These are phyloP conservation scores for Paraphoma sp. DNA, from an alignment of 2,329 filamentous ascomycete genomes.

Conservation along the genomic window DNA sequence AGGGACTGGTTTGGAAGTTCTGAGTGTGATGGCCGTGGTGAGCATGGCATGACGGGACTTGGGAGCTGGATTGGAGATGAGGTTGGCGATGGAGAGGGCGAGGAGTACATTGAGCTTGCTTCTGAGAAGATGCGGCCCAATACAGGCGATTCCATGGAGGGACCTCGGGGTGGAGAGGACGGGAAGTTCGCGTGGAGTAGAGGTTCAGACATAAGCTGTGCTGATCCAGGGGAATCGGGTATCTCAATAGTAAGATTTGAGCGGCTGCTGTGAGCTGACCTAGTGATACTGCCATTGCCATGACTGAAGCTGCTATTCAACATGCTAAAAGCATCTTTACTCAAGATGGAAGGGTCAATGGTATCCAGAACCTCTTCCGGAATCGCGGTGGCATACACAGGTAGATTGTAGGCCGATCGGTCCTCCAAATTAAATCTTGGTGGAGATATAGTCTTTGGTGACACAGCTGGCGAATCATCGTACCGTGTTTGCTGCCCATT, in stretches of 20 bases:
- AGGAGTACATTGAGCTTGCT: slow-evolving; percentile 26
- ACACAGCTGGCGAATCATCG: slow-evolving; percentile 46
- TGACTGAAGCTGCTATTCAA: slow-evolving; percentile 24
- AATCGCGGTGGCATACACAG: slow-evolving; percentile 41
- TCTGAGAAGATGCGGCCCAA: slow-evolving; percentile 16
- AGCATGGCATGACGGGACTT: slow-evolving; percentile 22
- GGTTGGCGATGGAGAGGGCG: slow-evolving; percentile 12
- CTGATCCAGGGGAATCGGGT: slow-evolving; percentile 14
- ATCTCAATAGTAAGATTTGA: slow-evolving; percentile 15
- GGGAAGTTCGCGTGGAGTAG: slow-evolving; percentile 31
- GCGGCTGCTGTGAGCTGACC: slow-evolving; percentile 9
- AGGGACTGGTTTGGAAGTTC: slow-evolving; percentile 20
- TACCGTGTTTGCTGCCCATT: slow-evolving; percentile 14
- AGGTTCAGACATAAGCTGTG: slow-evolving; percentile 24
- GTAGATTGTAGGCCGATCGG: slow-evolving; percentile 22
- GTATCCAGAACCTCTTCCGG: slow-evolving; percentile 29
- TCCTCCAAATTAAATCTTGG: slow-evolving; percentile 19
- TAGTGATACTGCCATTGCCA: slow-evolving; percentile 11
- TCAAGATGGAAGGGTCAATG: slow-evolving; percentile 35
- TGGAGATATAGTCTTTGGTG: slow-evolving; percentile 44
- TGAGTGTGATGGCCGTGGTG: slow-evolving; percentile 28
- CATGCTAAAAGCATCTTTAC: slow-evolving; percentile 26
- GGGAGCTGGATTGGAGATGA: slow-evolving; percentile 15
- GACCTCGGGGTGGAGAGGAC: slow-evolving; percentile 11
- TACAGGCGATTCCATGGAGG: slow-evolving; percentile 11